Evolutionary conservation across 2,329 filamentous ascomycete genomes (phyloP).

Genomic region (Aureobasidium sp.): DNA sequence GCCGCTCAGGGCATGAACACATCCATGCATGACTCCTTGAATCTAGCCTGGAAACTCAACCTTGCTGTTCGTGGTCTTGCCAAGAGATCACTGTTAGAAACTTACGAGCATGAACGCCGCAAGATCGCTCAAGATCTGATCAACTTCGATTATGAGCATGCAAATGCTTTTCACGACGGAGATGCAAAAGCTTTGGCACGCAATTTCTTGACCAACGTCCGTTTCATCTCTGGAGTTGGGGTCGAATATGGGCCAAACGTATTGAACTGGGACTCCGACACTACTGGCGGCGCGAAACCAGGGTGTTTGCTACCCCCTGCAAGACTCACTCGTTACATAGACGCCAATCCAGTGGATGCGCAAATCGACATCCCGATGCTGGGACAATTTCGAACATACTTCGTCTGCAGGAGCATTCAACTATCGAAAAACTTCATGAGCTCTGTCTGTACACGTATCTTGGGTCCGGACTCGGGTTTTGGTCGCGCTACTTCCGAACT

Average conservation of each 20-base stretch:
- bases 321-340: slow-evolving; percentile 66
- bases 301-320: slow-evolving; percentile 54
- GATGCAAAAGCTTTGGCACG: slow-evolving; percentile 57
- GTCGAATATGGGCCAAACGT: slow-evolving; percentile 60
- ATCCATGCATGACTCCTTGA: slow-evolving; percentile 39
- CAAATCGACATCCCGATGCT: slow-evolving; percentile 73
- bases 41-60: slow-evolving; percentile 41
- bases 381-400: slow-evolving; percentile 69
- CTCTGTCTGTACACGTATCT: slow-evolving; percentile 51
- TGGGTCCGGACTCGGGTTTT: slow-evolving; percentile 46
- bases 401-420: slow-evolving; percentile 59
- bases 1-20: slow-evolving; percentile 42
- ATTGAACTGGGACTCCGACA: slow-evolving; percentile 42
- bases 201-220: slow-evolving; percentile 64
- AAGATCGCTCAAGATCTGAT: slow-evolving; percentile 41
- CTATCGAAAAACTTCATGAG: slow-evolving; percentile 52
- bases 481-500: slow-evolving; percentile 54
- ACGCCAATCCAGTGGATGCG: slow-evolving; percentile 70
- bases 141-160: slow-evolving; percentile 42
- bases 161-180: slow-evolving; percentile 50
- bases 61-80: slow-evolving; percentile 35
- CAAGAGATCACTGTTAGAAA: slow-evolving; percentile 32
- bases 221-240: slow-evolving; percentile 67
- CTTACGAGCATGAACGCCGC: slow-evolving; percentile 37
- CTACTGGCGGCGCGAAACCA: slow-evolving; percentile 16